phyloP scores from a whole-genome alignment of 805 yeast species.

The Cyberlindnera euphorbiae region DNA sequence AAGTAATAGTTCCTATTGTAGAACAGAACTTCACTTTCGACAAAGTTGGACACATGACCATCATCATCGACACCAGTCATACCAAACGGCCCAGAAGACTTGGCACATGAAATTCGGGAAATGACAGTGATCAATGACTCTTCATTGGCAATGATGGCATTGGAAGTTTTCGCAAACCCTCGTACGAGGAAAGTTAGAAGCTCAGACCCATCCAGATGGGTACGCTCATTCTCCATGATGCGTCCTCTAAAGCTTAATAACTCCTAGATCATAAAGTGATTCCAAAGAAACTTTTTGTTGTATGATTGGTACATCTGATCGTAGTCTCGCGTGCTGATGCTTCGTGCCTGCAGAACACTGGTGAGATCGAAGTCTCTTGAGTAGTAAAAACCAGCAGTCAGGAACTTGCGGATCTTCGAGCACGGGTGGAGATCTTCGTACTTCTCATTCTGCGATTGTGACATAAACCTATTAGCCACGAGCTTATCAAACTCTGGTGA shows the following conservation, averaged over 20 bases:
- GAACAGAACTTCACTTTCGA: slow-evolving; percentile 81
- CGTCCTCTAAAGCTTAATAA: slow-evolving; percentile 66
- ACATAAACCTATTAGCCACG: slow-evolving; percentile 20
- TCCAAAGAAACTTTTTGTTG: slow-evolving; percentile 88
- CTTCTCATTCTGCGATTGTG: slow-evolving; percentile 26
- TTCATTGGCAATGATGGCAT: slow-evolving; percentile 24
- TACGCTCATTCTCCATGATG: slow-evolving; percentile 54
- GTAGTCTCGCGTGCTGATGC: slow-evolving; percentile 36
- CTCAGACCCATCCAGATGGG: slow-evolving; percentile 57
- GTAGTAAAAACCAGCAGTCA: slow-evolving; percentile 83
- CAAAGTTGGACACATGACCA: slow-evolving; percentile 87
- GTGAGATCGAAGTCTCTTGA: slow-evolving; percentile 90
- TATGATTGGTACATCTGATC: slow-evolving; percentile 40
- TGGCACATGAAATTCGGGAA: slow-evolving; percentile 84
- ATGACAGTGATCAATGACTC: slow-evolving; percentile 59
- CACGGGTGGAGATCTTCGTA: slow-evolving; percentile 69
- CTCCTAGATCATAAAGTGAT: slow-evolving; percentile 76
- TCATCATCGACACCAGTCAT: slow-evolving; percentile 88
- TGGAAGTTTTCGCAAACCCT: slow-evolving; percentile 81
- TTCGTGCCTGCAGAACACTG: slow-evolving; percentile 69
- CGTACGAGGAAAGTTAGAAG: slow-evolving; percentile 81
- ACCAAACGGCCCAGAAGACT: slow-evolving; percentile 83
- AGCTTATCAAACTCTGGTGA: slow-evolving; percentile 47
- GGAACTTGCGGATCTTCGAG: slow-evolving; percentile 61
- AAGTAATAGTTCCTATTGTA: slow-evolving; percentile 46